Conservation (phyloP, 2,329 filamentous ascomycete genomes). For the Chrysosporium keratinophilum region DNA sequence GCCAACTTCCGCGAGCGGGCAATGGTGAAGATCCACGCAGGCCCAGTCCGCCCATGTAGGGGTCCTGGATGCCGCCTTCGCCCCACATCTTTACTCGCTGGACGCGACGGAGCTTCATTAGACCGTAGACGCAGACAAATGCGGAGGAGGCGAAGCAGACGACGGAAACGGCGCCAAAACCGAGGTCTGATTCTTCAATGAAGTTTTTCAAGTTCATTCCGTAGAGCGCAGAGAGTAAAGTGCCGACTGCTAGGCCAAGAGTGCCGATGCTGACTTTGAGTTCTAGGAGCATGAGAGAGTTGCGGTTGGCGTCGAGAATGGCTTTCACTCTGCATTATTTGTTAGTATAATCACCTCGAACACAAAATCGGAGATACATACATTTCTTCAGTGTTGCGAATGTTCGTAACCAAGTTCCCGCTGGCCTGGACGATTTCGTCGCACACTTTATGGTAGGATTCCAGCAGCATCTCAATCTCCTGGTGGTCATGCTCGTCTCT, state of each 20-base stretch:
- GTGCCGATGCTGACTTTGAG: constrained; percentile 95
- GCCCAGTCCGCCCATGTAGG: constrained; percentile 12
- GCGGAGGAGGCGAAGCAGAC: constrained; percentile 62
- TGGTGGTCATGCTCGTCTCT: constrained; percentile 80
- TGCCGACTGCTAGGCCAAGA: constrained; percentile 85
- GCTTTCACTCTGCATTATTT: constrained; percentile 64
- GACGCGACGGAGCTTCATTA: constrained; percentile 71
- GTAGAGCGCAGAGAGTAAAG: constrained; percentile 95
- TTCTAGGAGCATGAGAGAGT: constrained; percentile 93
- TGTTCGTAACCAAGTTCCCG: constrained; percentile 83
- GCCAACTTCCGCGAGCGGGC: constrained; percentile 11
- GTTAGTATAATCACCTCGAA: constrained; percentile 18
- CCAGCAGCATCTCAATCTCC: constrained; percentile 91
- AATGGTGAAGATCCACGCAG: constrained; percentile 4
- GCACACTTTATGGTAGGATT: constrained; percentile 95
- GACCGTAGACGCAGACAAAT: constrained; percentile 71
- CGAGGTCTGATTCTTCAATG: constrained; percentile 83
- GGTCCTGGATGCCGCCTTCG: constrained; percentile 35
- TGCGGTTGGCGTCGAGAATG: constrained; percentile 94
- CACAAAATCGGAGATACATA: constrained; percentile 32
- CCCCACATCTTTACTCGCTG: constrained; percentile 83
- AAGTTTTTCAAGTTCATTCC: constrained; percentile 99
- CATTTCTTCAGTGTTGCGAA: constrained; percentile 98
- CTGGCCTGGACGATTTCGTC: constrained; percentile 97
- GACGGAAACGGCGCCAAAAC: constrained; percentile 66